Evolutionary conservation across 495 filamentous ascomycete species (phyloP), one percentile per base, ranked within the genome.

Genomic region (Tetracladium marchalianum): DNA sequence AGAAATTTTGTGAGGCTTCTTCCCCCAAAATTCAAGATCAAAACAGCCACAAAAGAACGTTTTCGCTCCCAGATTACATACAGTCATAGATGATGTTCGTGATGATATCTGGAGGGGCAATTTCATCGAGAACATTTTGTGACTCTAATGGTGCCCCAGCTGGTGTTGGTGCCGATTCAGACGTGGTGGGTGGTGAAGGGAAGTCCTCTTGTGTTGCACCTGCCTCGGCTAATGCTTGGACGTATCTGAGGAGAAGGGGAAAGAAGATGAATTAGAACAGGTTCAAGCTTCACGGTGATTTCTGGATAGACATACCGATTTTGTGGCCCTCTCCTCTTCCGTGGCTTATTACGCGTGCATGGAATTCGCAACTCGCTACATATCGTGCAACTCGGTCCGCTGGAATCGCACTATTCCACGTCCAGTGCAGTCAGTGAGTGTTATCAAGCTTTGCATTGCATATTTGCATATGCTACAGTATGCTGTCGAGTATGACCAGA

Each of bases 1-100:
- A 27, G 22, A 7, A 7, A 27, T 3, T 27, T 7, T 27, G 22
- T 3, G 22, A 27, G 22, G n/a, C n/a, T 27, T 27, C 22, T 27
- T 27, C 3, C 22, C 7, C 22, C 22, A 27, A 3, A 7, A 27
- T 27, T 27, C 22, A 7, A 27, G 22, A 27, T 27, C 7, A 3
- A 27, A 27, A 27, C 22, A 27, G 7, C 3, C 22, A 27, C 22
- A 27, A 27, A 27, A 27, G 22, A 27, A 7, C n/a, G n/a, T n/a
- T n/a, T 27, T 27, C 22, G 7, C 22, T 27, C 22, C 7, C 22
- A 27, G 22, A 27, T 27, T 3, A 27, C 22, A 7, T 27, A 27
- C 51, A 53, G 41, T 53, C 51, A 16, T 49, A 11, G 0, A 53
- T 36, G 11, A 53, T 53, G 15, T 46, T 32, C 13, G 19, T 18